Evolutionary conservation across 2,329 filamentous ascomycete species (phyloP).

Genomic region (Cordyceps cateniannulata): DNA sequence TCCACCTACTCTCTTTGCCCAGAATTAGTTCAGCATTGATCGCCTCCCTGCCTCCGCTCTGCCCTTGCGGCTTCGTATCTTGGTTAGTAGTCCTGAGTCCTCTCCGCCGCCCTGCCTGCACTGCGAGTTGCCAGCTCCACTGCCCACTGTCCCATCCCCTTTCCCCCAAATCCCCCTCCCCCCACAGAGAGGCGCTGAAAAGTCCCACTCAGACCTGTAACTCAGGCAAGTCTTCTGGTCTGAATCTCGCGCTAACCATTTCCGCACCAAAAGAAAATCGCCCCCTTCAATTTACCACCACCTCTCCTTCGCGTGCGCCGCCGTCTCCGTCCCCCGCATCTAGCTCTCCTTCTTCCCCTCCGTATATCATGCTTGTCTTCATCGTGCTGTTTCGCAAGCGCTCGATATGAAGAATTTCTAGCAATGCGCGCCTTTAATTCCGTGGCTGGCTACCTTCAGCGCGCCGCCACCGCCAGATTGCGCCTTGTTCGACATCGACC

Average conservation of each 20-base stretch:
- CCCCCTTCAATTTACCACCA: not conserved
- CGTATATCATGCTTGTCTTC: slow-evolving; percentile 8
- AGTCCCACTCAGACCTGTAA: too few species aligned
- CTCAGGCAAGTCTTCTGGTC: too few species aligned
- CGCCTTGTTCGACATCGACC: slow-evolving; percentile 40
- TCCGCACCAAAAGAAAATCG: not conserved
- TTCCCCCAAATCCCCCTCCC: too few species aligned
- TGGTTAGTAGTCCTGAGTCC: not conserved
- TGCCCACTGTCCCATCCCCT: too few species aligned
- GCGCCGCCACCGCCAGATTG: slow-evolving; percentile 39
- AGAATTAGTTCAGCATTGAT: too few species aligned
- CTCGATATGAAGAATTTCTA: slow-evolving; percentile 8
- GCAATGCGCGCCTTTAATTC: slow-evolving; percentile 23
- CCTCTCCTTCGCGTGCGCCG: not conserved
- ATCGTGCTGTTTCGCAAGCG: slow-evolving; percentile 20
- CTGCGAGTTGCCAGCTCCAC: not conserved
- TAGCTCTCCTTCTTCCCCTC: not conserved
- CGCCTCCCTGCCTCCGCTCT: too few species aligned
- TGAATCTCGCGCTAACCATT: not conserved
- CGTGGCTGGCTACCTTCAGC: slow-evolving; percentile 31
- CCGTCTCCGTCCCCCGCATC: not conserved
- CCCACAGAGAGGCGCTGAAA: too few species aligned
- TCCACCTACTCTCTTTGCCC: too few species aligned
- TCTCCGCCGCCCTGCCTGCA: not conserved
- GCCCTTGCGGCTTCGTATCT: not conserved